Conservation (phyloP, 106 monocot species). For the Amphibolis antarctica region DNA sequence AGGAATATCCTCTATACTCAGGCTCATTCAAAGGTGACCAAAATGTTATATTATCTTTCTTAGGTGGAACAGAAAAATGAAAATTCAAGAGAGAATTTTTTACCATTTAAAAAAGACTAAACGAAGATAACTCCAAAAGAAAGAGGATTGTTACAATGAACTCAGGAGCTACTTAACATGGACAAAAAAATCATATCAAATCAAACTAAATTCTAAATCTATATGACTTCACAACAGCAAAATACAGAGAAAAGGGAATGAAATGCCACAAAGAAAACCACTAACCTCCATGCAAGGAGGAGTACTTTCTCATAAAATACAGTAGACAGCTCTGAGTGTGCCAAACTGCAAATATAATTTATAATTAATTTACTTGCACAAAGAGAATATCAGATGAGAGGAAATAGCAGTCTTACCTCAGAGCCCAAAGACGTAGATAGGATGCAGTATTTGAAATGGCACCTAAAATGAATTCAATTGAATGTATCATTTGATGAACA, state of each 20-base stretch:
- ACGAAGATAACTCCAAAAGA: too few relatives aligned
- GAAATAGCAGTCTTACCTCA: conserved; percentile 48
- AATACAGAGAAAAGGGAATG: background rate
- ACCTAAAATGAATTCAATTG: conserved; percentile 93
- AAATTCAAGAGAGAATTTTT: too few relatives aligned
- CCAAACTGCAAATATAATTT: conserved; percentile 49
- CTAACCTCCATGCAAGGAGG: conserved; percentile 91
- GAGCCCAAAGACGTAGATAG: conserved; percentile 98
- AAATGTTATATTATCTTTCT: too few relatives aligned
- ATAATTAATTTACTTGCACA: background rate
- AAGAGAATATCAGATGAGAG: background rate
- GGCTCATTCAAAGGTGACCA: too few relatives aligned
- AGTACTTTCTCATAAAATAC: conserved; percentile 95
- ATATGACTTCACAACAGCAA: background rate
- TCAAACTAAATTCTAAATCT: background rate
- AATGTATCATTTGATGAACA: conserved; percentile 99
- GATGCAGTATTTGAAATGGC: conserved; percentile 99
- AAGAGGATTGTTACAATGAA: background rate
- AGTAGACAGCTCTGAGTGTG: conserved; percentile 97
- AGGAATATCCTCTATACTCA: too few relatives aligned
- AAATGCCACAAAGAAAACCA: background rate
- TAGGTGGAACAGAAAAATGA: too few relatives aligned
- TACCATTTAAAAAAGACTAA: too few relatives aligned
- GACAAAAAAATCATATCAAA: background rate
- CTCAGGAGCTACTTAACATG: background rate